A percentile compares a stretch with the other conserved stretches of the same genome.
These are phyloP conservation scores for Amaranthus hypochondriacus DNA, from an alignment of 148 eudicot genomes.

Conservation along the genomic window DNA sequence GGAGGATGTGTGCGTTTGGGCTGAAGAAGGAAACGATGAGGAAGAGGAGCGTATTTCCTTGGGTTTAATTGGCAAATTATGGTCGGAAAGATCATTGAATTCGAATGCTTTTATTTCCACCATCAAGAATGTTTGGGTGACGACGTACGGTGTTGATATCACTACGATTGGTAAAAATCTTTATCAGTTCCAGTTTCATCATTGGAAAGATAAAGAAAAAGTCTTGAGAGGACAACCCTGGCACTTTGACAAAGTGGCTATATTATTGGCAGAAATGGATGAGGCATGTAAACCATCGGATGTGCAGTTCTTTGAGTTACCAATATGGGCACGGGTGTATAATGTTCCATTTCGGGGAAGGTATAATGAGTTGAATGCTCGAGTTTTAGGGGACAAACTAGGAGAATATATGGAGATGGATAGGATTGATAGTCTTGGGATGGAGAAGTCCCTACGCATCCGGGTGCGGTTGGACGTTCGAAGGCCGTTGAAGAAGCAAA, in stretches of 20 bases:
- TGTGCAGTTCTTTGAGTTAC: neutral
- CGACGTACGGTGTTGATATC: neutral
- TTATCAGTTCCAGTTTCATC: neutral
- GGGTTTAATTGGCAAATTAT: neutral
- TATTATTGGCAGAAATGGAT: neutral
- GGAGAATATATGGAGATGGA: neutral
- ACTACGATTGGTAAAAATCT: neutral
- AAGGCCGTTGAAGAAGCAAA: too few relatives aligned
- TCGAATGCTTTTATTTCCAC: neutral
- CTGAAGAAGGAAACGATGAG: neutral
- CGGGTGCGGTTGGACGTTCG: too few relatives aligned
- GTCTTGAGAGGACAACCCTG: neutral
- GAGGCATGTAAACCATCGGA: neutral
- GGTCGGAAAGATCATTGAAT: neutral
- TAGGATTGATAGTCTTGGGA: too few relatives aligned
- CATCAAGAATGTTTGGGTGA: neutral
- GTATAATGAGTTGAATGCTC: neutral
- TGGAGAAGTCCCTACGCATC: too few relatives aligned
- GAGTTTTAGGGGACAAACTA: neutral
- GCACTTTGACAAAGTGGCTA: neutral
- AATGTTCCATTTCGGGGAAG: neutral
- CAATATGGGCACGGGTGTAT: neutral
- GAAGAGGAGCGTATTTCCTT: neutral
- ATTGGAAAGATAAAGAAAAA: neutral
- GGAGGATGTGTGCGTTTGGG: neutral